Evolutionary conservation across 2,329 filamentous ascomycete species (phyloP).

Genomic region (Sporothrix inflata): DNA sequence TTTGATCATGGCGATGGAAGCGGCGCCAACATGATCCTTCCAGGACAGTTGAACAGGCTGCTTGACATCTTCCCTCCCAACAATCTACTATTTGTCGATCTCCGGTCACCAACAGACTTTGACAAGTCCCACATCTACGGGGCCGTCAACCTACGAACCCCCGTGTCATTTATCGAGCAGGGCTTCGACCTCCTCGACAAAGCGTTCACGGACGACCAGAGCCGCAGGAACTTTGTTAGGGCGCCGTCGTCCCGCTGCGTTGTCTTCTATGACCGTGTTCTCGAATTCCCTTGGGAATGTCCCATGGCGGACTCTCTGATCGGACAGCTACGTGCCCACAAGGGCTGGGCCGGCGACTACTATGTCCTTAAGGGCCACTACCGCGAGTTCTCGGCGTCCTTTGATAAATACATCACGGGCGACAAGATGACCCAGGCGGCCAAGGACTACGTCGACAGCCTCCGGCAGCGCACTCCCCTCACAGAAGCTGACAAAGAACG

Average conservation of each 20-base stretch:
- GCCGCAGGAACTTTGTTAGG: slow-evolving; percentile 50
- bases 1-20: slow-evolving; percentile 30
- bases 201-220: slow-evolving; percentile 54
- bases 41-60: slow-evolving; percentile 54
- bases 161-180: slow-evolving; percentile 52
- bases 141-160: slow-evolving; percentile 56
- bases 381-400: slow-evolving; percentile 57
- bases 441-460: slow-evolving; percentile 46
- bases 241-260: slow-evolving; percentile 54
- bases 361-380: slow-evolving; percentile 62
- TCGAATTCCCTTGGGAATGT: slow-evolving; percentile 56
- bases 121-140: slow-evolving; percentile 56
- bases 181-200: slow-evolving; percentile 56
- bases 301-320: slow-evolving; percentile 52
- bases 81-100: slow-evolving; percentile 54
- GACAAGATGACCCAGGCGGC: slow-evolving; percentile 48
- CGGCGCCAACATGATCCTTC: slow-evolving; percentile 53
- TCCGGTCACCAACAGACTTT: slow-evolving; percentile 53
- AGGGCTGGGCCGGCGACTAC: slow-evolving; percentile 55
- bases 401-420: slow-evolving; percentile 54
- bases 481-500: slow-evolving; percentile 38
- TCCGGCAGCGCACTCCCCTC: slow-evolving; percentile 43
- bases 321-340: slow-evolving; percentile 48
- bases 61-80: slow-evolving; percentile 54
- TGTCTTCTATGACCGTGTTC: slow-evolving; percentile 56